Evolutionary conservation across 2,329 filamentous ascomycete genomes (phyloP), one percentile per base, ranked within the genome.

Genomic region (Cytospora paraplurivora): DNA sequence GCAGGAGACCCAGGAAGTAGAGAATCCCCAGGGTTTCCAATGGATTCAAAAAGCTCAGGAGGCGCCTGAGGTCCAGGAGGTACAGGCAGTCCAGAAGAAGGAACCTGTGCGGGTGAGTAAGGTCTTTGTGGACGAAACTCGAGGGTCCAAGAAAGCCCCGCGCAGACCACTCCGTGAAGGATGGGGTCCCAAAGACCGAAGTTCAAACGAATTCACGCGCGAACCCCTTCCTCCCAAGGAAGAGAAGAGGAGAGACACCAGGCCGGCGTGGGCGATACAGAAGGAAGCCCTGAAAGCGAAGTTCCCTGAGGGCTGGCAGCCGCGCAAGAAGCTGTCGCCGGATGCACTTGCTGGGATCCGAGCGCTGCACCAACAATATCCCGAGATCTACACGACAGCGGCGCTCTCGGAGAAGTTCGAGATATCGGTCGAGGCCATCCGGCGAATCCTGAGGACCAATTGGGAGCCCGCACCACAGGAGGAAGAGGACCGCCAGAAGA

Each of bases 301-400:
- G 72, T 95, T 97, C 68, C 86, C 86, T 1, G 85, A 88, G 8
- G 87, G 88, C 11, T 99, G 94, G 93, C 82, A 83, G 34, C 94
- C 95, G 35, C 84, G 85, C 56, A 97, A 96, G 76, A 88, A 88
- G 64, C 83, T 99, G 11, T 98, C 95, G 0, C 95, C 95, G 0
- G 94, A 98, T 75, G 92, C 93, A 1, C 81, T 97, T 37, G 88
- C 91, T n/a, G 93, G 93, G 50, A 96, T 99, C 69, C 88, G 93
- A 50, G 88, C 91, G 21, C 81, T 99, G 38, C 87, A 97, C 74
- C 79, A 83, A 33, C 88, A 92, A 69, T 89, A 92, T 67, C 92
- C 94, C 0, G 83, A 89, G 2, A 82, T 84, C 63, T 97, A 93
- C 78, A 90, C 89, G 4, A 96, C 90, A 0, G 76, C 82, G 17